Evolutionary conservation across 495 filamentous ascomycete genomes (phyloP).

Genomic region (Aspergillus ostianus): DNA sequence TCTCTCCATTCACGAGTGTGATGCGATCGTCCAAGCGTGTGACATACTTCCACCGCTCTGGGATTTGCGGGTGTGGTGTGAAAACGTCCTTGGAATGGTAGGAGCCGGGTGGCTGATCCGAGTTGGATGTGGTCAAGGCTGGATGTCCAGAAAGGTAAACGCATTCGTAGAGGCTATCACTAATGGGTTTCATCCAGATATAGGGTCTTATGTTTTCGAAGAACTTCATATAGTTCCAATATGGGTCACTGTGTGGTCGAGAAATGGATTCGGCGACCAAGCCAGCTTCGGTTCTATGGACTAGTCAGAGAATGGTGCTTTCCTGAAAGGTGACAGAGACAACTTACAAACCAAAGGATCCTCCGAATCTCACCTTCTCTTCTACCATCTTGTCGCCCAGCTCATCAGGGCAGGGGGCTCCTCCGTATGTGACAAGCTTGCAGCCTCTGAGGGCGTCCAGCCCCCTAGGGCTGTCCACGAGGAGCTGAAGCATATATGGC

Average conservation of each 20-base stretch:
- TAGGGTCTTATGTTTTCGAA: slow-evolving; percentile 45
- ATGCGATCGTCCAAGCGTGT: slow-evolving; percentile 62
- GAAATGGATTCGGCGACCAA: slow-evolving; percentile 48
- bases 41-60: slow-evolving; percentile 63
- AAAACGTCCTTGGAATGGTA: slow-evolving; percentile 64
- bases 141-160: slow-evolving; percentile 52
- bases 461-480: slow-evolving; percentile 48
- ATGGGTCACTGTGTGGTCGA: slow-evolving; percentile 43
- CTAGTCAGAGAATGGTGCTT: slow-evolving; percentile 7
- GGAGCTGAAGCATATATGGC: slow-evolving; percentile 55
- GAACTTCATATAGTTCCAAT: slow-evolving; percentile 55
- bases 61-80: slow-evolving; percentile 55
- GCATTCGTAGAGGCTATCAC: slow-evolving; percentile 48
- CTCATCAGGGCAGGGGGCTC: slow-evolving; percentile 55
- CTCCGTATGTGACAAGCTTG: slow-evolving; percentile 49
- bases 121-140: slow-evolving; percentile 53
- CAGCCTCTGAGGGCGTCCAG: slow-evolving; percentile 44
- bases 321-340: neutral
- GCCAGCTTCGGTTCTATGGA: slow-evolving; percentile 53
- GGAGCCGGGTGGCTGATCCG: slow-evolving; percentile 47
- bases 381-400: slow-evolving; percentile 53
- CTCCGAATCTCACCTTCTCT: slow-evolving; percentile 47
- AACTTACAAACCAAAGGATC: slow-evolving; percentile 53
- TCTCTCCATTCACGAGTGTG: slow-evolving; percentile 66
- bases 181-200: slow-evolving; percentile 51